Evolutionary conservation across 257 asterid species (phyloP).

Genomic region (Craterostigma plantagineum): DNA sequence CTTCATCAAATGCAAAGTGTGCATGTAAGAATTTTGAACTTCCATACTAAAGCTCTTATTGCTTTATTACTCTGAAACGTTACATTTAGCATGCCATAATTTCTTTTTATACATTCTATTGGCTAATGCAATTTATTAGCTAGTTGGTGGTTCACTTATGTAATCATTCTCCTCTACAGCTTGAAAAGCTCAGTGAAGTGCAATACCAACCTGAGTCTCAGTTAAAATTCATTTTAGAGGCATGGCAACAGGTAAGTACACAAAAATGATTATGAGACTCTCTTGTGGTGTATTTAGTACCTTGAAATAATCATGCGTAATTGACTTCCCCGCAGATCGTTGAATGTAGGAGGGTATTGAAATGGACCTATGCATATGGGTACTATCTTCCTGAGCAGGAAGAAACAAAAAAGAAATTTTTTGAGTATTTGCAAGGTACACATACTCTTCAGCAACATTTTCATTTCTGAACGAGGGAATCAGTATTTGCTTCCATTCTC

Average conservation of each 20-base stretch:
- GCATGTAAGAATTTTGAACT: constrained; percentile 44
- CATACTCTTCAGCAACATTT: constrained; percentile 6
- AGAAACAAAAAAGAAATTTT: constrained; percentile 52
- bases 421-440: constrained; percentile 94
- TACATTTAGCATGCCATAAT: too few relatives aligned
- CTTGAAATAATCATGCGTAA: constrained; percentile 4
- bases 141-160: too few relatives aligned
- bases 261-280: background rate
- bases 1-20: constrained; percentile 79
- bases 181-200: constrained; percentile 74
- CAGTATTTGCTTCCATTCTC: constrained; percentile 2
- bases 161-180: constrained; percentile 22
- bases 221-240: constrained; percentile 72
- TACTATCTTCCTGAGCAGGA: constrained; percentile 70
- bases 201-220: constrained; percentile 86
- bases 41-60: background rate
- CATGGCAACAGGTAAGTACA: constrained; percentile 82
- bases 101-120: too few relatives aligned
- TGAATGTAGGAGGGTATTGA: constrained; percentile 90
- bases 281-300: background rate
- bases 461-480: background rate
- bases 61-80: background rate
- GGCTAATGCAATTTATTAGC: too few relatives aligned
- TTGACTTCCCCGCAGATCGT: constrained; percentile 44
- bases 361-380: constrained; percentile 95